Conservation (phyloP, 225 moss, liverwort and hornwort species). For the Physcomitrellopsis africana region DNA sequence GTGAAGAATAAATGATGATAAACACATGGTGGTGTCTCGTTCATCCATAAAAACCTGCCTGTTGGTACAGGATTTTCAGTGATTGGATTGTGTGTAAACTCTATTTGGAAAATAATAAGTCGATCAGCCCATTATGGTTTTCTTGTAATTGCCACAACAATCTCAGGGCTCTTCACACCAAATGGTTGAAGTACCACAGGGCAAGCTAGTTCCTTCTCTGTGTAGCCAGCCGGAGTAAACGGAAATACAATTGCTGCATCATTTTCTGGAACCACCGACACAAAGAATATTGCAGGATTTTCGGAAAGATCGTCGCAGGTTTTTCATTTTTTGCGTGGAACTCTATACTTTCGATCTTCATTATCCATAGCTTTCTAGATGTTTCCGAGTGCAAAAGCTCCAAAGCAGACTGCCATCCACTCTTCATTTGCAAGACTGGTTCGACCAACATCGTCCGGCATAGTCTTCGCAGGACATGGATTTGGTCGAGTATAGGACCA, state of each 20-base stretch:
- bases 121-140: slow-evolving; percentile 25
- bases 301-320: neutral
- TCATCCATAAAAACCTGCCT: slow-evolving; percentile 35
- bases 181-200: slow-evolving; percentile 42
- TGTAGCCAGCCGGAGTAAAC: slow-evolving; percentile 28
- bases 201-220: slow-evolving; percentile 25
- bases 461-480: slow-evolving; percentile 41
- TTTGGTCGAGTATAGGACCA: slow-evolving; percentile 40
- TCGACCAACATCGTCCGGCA: slow-evolving; percentile 27
- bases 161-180: slow-evolving; percentile 28
- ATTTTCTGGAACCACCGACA: slow-evolving; percentile 36
- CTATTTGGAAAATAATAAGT: slow-evolving; percentile 34
- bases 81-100: slow-evolving; percentile 16
- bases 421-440: slow-evolving; percentile 31
- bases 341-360: slow-evolving; percentile 2
- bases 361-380: slow-evolving; percentile 23
- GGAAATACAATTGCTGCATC: slow-evolving; percentile 26
- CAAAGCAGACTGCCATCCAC: slow-evolving; percentile 47
- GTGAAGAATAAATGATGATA: slow-evolving; percentile 43
- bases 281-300: slow-evolving; percentile 27
- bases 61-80: slow-evolving; percentile 34
- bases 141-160: slow-evolving; percentile 25
- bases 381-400: slow-evolving; percentile 28
- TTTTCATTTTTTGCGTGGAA: slow-evolving; percentile 17
- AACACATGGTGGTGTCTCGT: slow-evolving; percentile 26